phyloP scores from a whole-genome alignment of 352 stramenopile genomes.

The Globisporangium nagaii region DNA sequence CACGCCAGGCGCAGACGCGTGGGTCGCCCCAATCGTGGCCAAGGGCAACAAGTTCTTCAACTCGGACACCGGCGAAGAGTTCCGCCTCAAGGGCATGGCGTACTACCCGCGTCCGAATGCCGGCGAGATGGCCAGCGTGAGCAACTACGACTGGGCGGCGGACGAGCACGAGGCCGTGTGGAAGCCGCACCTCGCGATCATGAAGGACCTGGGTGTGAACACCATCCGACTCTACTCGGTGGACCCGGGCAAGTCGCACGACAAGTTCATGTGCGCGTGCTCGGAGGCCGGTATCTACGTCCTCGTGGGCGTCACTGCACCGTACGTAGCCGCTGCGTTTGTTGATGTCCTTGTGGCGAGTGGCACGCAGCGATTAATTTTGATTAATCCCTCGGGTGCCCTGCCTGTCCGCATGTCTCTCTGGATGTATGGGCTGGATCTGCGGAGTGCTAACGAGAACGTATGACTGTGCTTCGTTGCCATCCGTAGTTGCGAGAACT shows the following conservation, averaged over 20 bases:
- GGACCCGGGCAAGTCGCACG: constrained; percentile 49
- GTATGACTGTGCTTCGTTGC: too few relatives aligned
- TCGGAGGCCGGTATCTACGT: constrained; percentile 68
- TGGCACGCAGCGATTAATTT: too few relatives aligned
- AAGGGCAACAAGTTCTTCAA: constrained; percentile 87
- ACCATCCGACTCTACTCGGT: constrained; percentile 63
- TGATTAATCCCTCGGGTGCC: background rate
- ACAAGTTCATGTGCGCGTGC: constrained; percentile 78
- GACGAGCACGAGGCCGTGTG: constrained; percentile 58
- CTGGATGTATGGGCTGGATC: too few relatives aligned
- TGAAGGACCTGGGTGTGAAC: constrained; percentile 59
- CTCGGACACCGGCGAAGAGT: constrained; percentile 46
- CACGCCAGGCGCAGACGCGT: background rate
- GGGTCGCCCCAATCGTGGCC: constrained; percentile 19
- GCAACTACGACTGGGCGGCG: constrained; percentile 57
- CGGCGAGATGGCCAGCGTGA: constrained; percentile 28
- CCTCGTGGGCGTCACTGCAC: constrained; percentile 51
- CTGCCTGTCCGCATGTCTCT: too few relatives aligned
- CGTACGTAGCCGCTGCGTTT: too few relatives aligned
- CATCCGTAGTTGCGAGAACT: constrained; percentile 61
- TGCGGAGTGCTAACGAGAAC: too few relatives aligned
- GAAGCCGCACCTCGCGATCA: constrained; percentile 38
- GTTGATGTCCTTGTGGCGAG: too few relatives aligned
- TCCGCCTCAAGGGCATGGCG: constrained; percentile 64
- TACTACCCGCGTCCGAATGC: constrained; percentile 69